Evolutionary conservation across 1,284 basidiomycete species (phyloP).

Genomic region (Hymenochaete sp.): DNA sequence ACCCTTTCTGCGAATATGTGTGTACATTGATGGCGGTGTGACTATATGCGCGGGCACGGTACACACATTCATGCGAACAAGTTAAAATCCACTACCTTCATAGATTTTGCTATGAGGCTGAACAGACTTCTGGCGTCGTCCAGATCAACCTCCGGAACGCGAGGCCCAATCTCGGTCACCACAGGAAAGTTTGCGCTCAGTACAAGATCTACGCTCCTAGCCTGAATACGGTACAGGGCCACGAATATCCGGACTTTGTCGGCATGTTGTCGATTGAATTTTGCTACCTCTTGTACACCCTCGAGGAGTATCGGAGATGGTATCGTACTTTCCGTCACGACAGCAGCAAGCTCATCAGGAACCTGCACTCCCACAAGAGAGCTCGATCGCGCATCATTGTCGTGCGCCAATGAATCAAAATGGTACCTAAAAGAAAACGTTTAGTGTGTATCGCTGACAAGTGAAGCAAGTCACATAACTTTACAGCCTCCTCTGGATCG

Average conservation of each 20-base stretch:
- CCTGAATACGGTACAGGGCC: slow-evolving; percentile 69
- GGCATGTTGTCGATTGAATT: slow-evolving; percentile 57
- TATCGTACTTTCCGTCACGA: slow-evolving; percentile 33
- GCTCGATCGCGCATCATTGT: slow-evolving; percentile 67
- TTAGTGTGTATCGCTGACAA: slow-evolving; percentile 17
- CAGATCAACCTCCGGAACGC: slow-evolving; percentile 32
- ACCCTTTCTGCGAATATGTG: too few relatives aligned
- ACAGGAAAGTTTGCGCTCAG: slow-evolving; percentile 74
- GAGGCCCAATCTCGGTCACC: slow-evolving; percentile 35
- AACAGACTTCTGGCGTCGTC: slow-evolving; percentile 44
- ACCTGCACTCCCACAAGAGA: slow-evolving; percentile 36
- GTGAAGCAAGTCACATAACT: slow-evolving; percentile 36
- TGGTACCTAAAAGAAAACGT: slow-evolving; percentile 61
- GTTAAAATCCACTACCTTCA: slow-evolving; percentile 63
- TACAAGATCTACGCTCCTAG: slow-evolving; percentile 69
- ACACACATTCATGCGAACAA: slow-evolving; percentile 60
- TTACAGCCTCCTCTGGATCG: slow-evolving; percentile 55
- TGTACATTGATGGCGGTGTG: too few relatives aligned
- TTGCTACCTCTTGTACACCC: slow-evolving; percentile 66
- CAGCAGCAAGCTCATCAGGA: slow-evolving; percentile 19
- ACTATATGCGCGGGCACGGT: too few relatives aligned
- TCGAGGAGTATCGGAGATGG: slow-evolving; percentile 54
- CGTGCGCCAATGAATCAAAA: slow-evolving; percentile 86
- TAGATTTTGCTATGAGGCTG: slow-evolving; percentile 43
- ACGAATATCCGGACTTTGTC: slow-evolving; percentile 72